phyloP scores from a whole-genome alignment of 768 basidiomycete species.

The Mycena amicta region DNA sequence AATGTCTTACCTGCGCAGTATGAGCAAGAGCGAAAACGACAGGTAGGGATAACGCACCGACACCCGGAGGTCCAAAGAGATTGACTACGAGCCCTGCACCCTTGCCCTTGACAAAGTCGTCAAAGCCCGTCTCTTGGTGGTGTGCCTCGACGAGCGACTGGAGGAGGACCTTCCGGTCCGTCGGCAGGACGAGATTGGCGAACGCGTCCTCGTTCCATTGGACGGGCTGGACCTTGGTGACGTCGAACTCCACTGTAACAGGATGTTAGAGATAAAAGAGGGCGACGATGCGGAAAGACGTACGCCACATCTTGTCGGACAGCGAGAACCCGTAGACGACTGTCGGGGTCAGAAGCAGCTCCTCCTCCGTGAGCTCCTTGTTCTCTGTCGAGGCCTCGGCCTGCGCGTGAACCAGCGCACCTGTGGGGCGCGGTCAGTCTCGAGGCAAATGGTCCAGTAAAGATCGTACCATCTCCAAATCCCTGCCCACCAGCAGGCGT shows the following conservation, averaged over 20 bases:
- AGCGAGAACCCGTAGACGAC: conserved; percentile 67
- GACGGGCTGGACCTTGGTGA: conserved; percentile 55
- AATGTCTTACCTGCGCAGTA: conserved; percentile 50
- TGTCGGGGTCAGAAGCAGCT: conserved; percentile 57
- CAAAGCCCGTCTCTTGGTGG: conserved; percentile 52
- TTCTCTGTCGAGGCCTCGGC: conserved; percentile 16
- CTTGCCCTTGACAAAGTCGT: conserved; percentile 67
- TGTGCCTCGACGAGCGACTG: conserved; percentile 62
- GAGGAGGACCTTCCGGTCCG: conserved; percentile 53
- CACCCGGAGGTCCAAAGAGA: conserved; percentile 60
- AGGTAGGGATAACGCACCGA: conserved; percentile 38
- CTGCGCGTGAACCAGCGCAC: conserved; percentile 26
- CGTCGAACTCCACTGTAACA: conserved; percentile 58
- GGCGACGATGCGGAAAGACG: conserved; percentile 26
- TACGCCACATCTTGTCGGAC: conserved; percentile 60
- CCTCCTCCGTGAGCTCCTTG: conserved; percentile 46
- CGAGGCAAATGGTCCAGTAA: background rate
- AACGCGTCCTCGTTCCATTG: conserved; percentile 62
- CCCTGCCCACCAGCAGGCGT: conserved; percentile 6
- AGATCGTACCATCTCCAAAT: conserved; percentile 6
- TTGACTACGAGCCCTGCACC: conserved; percentile 63
- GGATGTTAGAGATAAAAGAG: background rate
- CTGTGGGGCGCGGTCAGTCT: conserved; percentile 5
- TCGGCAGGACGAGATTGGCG: conserved; percentile 59
- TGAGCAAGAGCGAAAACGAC: background rate